Percentiles rank a stretch among this genome's conserved stretches.
phyloP scores from a whole-genome alignment of 441 rosid genomes.

The Gossypium laxum region DNA sequence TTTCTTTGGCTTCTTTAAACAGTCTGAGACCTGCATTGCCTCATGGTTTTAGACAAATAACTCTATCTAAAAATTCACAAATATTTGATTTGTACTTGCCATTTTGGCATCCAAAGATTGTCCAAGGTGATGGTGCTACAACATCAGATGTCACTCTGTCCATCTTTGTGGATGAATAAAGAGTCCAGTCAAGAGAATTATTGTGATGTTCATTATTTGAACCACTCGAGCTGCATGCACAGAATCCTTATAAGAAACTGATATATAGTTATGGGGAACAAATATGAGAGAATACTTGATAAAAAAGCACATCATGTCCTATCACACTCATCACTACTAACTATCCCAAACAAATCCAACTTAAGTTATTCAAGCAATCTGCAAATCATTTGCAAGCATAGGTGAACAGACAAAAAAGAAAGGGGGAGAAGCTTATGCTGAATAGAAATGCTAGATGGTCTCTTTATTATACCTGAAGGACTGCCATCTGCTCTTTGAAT shows the following conservation, averaged over 20 bases:
- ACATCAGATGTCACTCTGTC: conserved; percentile 73
- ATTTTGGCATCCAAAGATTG: conserved; percentile 91
- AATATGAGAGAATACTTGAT: conserved; percentile 5
- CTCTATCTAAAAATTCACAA: conserved; percentile 12
- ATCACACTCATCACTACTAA: not conserved
- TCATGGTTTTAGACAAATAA: conserved; percentile 18
- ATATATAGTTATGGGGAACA: conserved; percentile 8
- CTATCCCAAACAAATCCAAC: not conserved
- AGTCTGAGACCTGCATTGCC: conserved; percentile 66
- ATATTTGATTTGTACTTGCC: conserved; percentile 29
- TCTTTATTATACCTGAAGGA: conserved; percentile 43
- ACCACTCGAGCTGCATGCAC: conserved; percentile 48
- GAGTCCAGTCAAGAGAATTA: conserved; percentile 70
- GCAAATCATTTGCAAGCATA: not conserved
- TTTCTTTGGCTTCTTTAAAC: conserved; percentile 88
- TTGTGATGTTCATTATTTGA: conserved; percentile 38
- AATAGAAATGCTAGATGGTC: conserved; percentile 5
- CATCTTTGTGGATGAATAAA: conserved; percentile 39
- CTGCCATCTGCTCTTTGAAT: conserved; percentile 58
- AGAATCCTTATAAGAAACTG: conserved; percentile 13
- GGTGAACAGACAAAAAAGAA: not conserved
- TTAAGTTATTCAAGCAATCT: conserved; percentile 2
- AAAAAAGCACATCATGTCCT: conserved; percentile 5
- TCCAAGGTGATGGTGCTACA: conserved; percentile 92
- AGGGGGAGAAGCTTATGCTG: not conserved